These are phyloP conservation scores for Cubamyces lactineus DNA, from an alignment of 768 basidiomycete species.

Conservation along the genomic window DNA sequence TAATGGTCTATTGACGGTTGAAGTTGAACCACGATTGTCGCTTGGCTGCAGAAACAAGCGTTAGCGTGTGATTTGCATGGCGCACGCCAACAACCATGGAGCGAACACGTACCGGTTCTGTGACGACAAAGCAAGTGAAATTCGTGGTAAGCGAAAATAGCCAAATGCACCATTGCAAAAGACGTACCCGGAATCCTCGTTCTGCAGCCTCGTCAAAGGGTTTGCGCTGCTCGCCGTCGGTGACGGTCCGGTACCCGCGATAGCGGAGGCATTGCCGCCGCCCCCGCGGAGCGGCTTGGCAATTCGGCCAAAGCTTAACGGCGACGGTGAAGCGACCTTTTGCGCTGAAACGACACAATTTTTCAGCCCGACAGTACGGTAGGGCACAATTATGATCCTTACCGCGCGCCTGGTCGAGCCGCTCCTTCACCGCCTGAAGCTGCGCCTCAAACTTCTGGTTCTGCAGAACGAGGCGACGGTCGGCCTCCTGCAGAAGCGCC, in stretches of 20 bases:
- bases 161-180: neutral
- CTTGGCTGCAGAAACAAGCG: conserved; percentile 57
- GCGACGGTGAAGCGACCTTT: conserved; percentile 70
- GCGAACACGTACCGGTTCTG: conserved; percentile 23
- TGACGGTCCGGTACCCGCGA: conserved; percentile 45
- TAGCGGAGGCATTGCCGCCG: conserved; percentile 60
- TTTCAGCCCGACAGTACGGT: conserved; percentile 19
- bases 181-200: conserved; percentile 65
- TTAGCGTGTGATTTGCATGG: conserved; percentile 20
- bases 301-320: conserved; percentile 89
- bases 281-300: conserved; percentile 96
- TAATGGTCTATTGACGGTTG: conserved; percentile 58
- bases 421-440: conserved; percentile 87
- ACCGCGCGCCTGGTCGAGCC: conserved; percentile 93
- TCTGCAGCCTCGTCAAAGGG: conserved; percentile 74
- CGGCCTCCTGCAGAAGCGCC: conserved; percentile 88
- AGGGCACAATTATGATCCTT: conserved; percentile 29
- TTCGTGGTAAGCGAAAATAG: neutral
- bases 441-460: conserved; percentile 96
- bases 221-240: conserved; percentile 55
- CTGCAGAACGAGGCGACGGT: conserved; percentile 88
- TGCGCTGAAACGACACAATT: conserved; percentile 55
- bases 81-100: neutral
- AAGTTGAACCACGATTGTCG: conserved; percentile 90
- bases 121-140: conserved; percentile 16